These are phyloP conservation scores for Xylaria sp. DNA, from an alignment of 2,329 filamentous ascomycete species.

Conservation along the genomic window DNA sequence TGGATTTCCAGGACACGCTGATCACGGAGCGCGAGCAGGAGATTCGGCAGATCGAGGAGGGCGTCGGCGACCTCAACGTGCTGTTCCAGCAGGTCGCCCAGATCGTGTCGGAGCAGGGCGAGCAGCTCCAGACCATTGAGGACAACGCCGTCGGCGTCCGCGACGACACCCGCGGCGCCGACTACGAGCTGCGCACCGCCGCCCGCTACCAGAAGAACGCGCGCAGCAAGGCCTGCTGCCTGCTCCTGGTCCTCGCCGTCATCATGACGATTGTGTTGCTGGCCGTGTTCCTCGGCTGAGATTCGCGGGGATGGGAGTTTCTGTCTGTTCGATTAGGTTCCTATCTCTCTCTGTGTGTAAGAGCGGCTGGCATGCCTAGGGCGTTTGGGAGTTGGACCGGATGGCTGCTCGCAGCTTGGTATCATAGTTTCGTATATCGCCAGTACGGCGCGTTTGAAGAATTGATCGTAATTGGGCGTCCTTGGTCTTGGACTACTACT, in stretches of 20 bases:
- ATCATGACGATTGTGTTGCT: constrained; percentile 89
- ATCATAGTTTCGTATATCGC: constrained; percentile 14
- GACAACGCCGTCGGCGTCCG: constrained; percentile 85
- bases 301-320: background rate
- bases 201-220: constrained; percentile 94
- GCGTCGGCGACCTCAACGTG: constrained; percentile 92
- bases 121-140: constrained; percentile 82
- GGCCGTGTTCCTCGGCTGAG: constrained; percentile 77
- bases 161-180: constrained; percentile 81
- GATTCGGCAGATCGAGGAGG: constrained; percentile 96
- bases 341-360: constrained; percentile 2
- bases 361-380: constrained; percentile 17
- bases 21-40: constrained; percentile 97
- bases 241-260: constrained; percentile 84
- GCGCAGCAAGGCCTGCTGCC: constrained; percentile 89
- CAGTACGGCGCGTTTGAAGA: background rate
- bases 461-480: constrained; percentile 3
- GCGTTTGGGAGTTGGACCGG: constrained; percentile 26
- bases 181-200: constrained; percentile 81
- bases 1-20: constrained; percentile 94
- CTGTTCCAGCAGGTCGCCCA: constrained; percentile 97
- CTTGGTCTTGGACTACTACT: constrained; percentile 2
- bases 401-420: constrained; percentile 1
- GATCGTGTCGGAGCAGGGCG: constrained; percentile 93
- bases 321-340: background rate